phyloP scores from a whole-genome alignment of 768 basidiomycete genomes.

The Psilocybe tampanensis region DNA sequence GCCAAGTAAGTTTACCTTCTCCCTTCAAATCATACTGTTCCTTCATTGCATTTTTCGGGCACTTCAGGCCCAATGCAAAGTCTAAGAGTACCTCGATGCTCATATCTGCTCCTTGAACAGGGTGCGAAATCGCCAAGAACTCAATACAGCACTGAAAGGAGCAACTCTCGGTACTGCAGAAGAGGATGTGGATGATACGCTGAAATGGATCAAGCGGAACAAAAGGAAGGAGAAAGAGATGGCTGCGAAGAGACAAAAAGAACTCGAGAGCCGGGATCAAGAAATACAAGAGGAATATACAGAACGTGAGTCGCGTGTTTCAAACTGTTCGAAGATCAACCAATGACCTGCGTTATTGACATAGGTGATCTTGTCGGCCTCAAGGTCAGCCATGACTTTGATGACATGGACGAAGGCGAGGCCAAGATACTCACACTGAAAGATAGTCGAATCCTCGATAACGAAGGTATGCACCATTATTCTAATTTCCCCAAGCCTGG shows the following conservation, averaged over 20 bases:
- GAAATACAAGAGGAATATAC: constrained; percentile 77
- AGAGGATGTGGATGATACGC: constrained; percentile 73
- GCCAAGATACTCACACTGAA: constrained; percentile 95
- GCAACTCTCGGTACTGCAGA: constrained; percentile 89
- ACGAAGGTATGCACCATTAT: constrained; percentile 66
- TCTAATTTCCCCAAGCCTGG: neutral
- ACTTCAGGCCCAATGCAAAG: constrained; percentile 35
- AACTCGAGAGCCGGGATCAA: constrained; percentile 85
- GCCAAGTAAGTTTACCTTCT: constrained; percentile 78
- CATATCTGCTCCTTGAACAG: constrained; percentile 56
- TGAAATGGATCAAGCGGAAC: constrained; percentile 89
- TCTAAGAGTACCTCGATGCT: constrained; percentile 37
- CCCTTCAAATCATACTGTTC: constrained; percentile 18
- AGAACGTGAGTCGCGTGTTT: constrained; percentile 69
- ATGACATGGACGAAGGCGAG: constrained; percentile 91
- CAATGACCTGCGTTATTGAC: neutral
- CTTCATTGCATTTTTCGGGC: constrained; percentile 47
- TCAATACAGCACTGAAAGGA: constrained; percentile 91
- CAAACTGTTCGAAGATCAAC: neutral
- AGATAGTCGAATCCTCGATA: constrained; percentile 93
- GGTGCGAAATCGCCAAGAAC: constrained; percentile 92
- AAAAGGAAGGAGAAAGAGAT: constrained; percentile 93
- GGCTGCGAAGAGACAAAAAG: constrained; percentile 78
- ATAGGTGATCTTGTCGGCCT: constrained; percentile 89
- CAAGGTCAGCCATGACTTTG: constrained; percentile 95